Base-by-base conservation (phyloP, 1,139 yeast genomes). In the Protomyces inundatus region DNA sequence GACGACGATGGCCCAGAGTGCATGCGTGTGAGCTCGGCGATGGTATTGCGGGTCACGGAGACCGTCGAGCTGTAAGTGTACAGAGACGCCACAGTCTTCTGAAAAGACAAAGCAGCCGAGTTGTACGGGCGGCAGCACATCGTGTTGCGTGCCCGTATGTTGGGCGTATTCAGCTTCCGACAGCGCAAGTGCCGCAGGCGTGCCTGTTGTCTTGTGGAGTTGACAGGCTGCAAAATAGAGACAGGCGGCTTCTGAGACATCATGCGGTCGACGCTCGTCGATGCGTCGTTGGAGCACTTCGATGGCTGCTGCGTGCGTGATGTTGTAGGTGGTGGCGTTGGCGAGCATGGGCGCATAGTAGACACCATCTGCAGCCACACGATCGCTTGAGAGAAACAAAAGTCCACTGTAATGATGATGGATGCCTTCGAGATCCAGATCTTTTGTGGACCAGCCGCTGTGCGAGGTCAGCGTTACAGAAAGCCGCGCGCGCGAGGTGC, bases 1-100 rank as follows among this genome's bases (percentile, higher is more conserved):
- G 40, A 90, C 70, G 0, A 77, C 65, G 5, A 62, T 61, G 14
- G 58, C 67, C n/a, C 64, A 50, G 37, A 34, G 9, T 23, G 54
- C 54, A 4, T 33, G 37, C 12, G n/a, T n/a, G 37, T 34, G 54
- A 3, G 54, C 54, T 12, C 23, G 6, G 12, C 54, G 37, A 50
- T 12, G 9, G 37, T 30, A 30, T 30, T n/a, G 23, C 7, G 16
- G 30, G 7, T 42, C 48, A 3, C 48, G 48, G 12, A 42, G 48
- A 42, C 48, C 48, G 23, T 42, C 48, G 48, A 14, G 10, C 9
- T 42, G 32, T 0, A 42, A 30, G 23, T 42, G 48, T 10, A 14
- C 48, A 6, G 16, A 23, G 48, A 42, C 48, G 9, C 23, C 30
- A 5, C 48, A 42, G 32, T 42, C 48, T 42, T 42, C 48, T 6